Conservation (phyloP, 208 protist species). For the Endotrypanum monterogeii region DNA sequence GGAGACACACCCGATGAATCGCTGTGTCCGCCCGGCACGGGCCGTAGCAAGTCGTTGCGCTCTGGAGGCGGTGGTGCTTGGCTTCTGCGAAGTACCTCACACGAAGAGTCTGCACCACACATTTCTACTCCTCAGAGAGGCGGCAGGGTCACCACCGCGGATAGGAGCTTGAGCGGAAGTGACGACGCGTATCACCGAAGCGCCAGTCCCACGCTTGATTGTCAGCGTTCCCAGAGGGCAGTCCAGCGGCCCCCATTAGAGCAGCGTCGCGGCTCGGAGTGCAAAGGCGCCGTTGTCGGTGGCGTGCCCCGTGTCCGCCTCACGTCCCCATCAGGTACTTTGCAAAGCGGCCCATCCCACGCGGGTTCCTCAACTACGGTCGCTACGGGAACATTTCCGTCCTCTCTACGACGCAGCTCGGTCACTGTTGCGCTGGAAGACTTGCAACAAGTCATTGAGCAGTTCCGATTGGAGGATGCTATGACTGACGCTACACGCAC, state of each 20-base stretch:
- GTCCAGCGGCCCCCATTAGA: neutral
- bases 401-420: constrained; percentile 32
- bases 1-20: constrained; percentile 1
- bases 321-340: neutral
- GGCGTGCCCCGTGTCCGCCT: neutral
- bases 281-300: neutral
- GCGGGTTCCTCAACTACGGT: neutral
- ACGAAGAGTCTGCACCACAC: neutral
- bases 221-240: neutral
- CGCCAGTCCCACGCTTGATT: neutral
- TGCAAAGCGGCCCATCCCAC: neutral
- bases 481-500: neutral
- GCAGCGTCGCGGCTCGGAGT: constrained; percentile 12
- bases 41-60: neutral
- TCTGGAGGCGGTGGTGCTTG: constrained; percentile 16
- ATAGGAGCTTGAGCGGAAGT: neutral
- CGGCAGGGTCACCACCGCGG: neutral
- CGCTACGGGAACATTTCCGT: neutral
- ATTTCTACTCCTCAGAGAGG: neutral
- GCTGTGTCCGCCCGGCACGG: neutral
- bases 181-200: neutral
- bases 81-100: constrained; percentile 15
- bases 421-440: constrained; percentile 29
- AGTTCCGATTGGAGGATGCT: neutral
- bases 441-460: neutral